Evolutionary conservation across 2,329 filamentous ascomycete genomes (phyloP).

Genomic region (Neofusicoccum ribis): DNA sequence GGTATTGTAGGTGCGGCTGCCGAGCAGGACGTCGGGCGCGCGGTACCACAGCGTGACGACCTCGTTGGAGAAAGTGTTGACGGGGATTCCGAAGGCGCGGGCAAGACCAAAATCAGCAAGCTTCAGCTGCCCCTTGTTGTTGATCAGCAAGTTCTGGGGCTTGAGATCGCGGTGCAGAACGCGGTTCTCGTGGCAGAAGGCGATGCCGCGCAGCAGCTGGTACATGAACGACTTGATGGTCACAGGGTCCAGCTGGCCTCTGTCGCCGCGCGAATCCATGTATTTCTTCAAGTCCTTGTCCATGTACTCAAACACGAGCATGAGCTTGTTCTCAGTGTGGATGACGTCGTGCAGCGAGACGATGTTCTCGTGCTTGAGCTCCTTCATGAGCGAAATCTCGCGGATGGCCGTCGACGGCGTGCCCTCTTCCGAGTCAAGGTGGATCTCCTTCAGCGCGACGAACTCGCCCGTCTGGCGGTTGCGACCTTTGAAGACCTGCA

Average conservation of each 20-base stretch:
- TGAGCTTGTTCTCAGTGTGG: constrained; percentile 98
- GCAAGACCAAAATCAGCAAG: constrained; percentile 93
- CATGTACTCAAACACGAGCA: constrained; percentile 99
- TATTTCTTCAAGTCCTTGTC: constrained; percentile 98
- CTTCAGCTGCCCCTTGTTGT: constrained; percentile 85
- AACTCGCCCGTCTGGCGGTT: constrained; percentile 96
- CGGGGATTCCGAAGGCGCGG: constrained; percentile 91
- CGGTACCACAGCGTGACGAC: constrained; percentile 98
- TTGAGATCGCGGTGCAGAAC: constrained; percentile 95
- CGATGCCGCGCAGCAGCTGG: constrained; percentile 91
- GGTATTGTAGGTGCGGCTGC: constrained; percentile 96
- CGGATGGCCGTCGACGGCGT: constrained; percentile 96
- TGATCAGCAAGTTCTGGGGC: constrained; percentile 95
- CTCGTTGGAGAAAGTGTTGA: constrained; percentile 98
- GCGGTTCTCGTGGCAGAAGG: constrained; percentile 96
- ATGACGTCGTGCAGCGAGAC: constrained; percentile 97
- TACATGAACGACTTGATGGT: constrained; percentile 99
- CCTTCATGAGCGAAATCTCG: constrained; percentile 99
- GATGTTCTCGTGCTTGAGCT: constrained; percentile 98
- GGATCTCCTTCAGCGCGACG: constrained; percentile 96
- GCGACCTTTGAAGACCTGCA: constrained; percentile 93
- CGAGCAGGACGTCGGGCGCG: constrained; percentile 90
- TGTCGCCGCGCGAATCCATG: constrained; percentile 91
- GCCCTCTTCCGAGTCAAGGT: constrained; percentile 96
- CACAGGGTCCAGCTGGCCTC: constrained; percentile 80